Base-by-base conservation (phyloP, 108 stramenopile species). In the Cyclotella sp. region DNA sequence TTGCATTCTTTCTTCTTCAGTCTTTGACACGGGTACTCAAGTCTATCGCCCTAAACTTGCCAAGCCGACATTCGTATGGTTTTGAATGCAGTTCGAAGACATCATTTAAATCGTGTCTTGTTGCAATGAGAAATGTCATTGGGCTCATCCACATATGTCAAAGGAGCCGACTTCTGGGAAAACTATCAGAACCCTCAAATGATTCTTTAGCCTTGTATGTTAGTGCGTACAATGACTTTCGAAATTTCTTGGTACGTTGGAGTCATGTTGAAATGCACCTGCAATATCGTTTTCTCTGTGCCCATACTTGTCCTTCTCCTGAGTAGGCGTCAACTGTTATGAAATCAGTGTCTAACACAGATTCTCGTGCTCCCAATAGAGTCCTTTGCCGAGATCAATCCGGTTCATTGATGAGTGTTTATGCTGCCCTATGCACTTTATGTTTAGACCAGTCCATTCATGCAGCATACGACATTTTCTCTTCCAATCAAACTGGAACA, bases 361-460 rank as follows among this genome's bases (percentile, higher is more conserved):
- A 75, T 24, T 47, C 46, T 52, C 49, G 44, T 46, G 30, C 44
- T 0, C 58, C 73, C 28, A 29, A 57, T 16, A 68, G 69, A 26
- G 61, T 67, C 15, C 45, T 81, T 26, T 81, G 73, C 39, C 24
- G 53, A 21, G 49, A 60, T 5, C 68, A 70, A 53, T 81, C 79
- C 26, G 73, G 57, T 18, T 73, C 72, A 29, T 45, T 75, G 44
- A 39, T 74, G 39, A 57, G 70, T 22, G 68, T 75, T 9, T 69
- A 75, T 70, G 81, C 81, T 40, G 45, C 73, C 43, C 30, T 74
- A 34, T 79, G 78, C 43, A 70, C 74, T 14, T 54, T 74, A 12
- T 22, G 41, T 28, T 24, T 68, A 40, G 49, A 68, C 30, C 60
- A 55, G 29, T 52, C 74, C 21, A 47, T 55, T 21, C 29, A 57